These are phyloP conservation scores for Dendrocalamus latiflorus DNA, from an alignment of 202 grass and related monocot genomes.

Conservation along the genomic window DNA sequence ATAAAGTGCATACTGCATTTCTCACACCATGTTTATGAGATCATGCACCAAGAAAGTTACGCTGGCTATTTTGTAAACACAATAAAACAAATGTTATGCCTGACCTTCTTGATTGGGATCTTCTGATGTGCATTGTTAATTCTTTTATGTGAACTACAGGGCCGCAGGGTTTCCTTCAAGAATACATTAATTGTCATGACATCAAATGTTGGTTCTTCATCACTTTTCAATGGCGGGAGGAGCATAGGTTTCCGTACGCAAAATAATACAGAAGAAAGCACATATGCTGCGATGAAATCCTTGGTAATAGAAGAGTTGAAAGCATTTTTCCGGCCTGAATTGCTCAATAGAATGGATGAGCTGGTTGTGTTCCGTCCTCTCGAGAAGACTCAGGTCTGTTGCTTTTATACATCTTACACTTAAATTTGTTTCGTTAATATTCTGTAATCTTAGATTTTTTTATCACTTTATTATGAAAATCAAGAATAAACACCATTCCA, in stretches of 20 bases:
- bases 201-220: too few species aligned
- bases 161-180: too few species aligned
- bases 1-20: neutral
- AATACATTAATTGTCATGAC: too few species aligned
- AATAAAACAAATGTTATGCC: neutral
- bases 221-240: too few species aligned
- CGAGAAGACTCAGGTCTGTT: too few species aligned
- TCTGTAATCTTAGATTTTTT: neutral
- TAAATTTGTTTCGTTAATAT: neutral
- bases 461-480: neutral
- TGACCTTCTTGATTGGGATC: too few species aligned
- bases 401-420: conserved; percentile 9
- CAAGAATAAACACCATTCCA: neutral
- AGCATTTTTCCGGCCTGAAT: conserved; percentile 81
- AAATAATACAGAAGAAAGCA: conserved; percentile 52
- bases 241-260: too few species aligned
- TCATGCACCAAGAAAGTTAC: conserved; percentile 10
- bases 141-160: too few species aligned
- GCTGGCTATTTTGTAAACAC: neutral
- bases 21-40: neutral
- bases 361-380: conserved; percentile 86
- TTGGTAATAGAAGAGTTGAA: conserved; percentile 89
- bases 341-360: conserved; percentile 97
- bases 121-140: too few species aligned
- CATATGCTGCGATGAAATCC: too few species aligned